Conservation (phyloP, 495 filamentous ascomycete species). For the Aspergillus indologenus region DNA sequence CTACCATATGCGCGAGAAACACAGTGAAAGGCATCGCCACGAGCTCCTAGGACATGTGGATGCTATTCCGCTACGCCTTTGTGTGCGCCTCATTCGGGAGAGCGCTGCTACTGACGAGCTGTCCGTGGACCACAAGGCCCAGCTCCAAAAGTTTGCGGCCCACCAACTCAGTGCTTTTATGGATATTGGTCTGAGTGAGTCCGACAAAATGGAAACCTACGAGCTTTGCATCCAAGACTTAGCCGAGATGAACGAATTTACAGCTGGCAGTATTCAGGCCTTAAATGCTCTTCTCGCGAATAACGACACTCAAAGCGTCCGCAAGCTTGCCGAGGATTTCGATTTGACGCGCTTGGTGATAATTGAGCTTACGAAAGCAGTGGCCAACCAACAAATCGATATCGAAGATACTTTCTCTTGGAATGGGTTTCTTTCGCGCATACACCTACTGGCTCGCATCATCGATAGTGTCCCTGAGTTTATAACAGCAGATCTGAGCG, state of each 20-base stretch:
- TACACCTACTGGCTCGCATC: constrained; percentile 55
- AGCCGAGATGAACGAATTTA: constrained; percentile 49
- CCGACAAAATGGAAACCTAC: constrained; percentile 52
- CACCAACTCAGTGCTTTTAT: constrained; percentile 52
- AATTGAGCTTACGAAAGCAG: constrained; percentile 46
- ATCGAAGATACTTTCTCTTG: constrained; percentile 35
- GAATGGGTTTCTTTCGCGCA: constrained; percentile 47
- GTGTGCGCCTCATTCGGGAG: constrained; percentile 66
- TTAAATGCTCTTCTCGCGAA: constrained; percentile 56
- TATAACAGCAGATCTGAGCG: constrained; percentile 58
- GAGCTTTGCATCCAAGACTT: constrained; percentile 58
- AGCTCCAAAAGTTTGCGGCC: constrained; percentile 58
- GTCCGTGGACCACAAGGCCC: constrained; percentile 37
- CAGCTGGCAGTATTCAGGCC: constrained; percentile 69
- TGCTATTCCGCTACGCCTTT: constrained; percentile 45
- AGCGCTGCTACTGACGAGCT: constrained; percentile 44
- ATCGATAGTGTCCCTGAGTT: constrained; percentile 57
- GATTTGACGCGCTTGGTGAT: constrained; percentile 51
- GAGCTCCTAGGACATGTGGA: constrained; percentile 29
- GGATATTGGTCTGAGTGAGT: constrained; percentile 45
- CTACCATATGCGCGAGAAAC: constrained; percentile 32
- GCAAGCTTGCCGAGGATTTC: constrained; percentile 51
- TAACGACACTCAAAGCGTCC: constrained; percentile 45
- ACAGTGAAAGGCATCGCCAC: constrained; percentile 18
- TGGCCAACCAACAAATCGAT: constrained; percentile 38